phyloP scores from a whole-genome alignment of 2,329 filamentous ascomycete genomes.

The Cryphonectria nitschkei region DNA sequence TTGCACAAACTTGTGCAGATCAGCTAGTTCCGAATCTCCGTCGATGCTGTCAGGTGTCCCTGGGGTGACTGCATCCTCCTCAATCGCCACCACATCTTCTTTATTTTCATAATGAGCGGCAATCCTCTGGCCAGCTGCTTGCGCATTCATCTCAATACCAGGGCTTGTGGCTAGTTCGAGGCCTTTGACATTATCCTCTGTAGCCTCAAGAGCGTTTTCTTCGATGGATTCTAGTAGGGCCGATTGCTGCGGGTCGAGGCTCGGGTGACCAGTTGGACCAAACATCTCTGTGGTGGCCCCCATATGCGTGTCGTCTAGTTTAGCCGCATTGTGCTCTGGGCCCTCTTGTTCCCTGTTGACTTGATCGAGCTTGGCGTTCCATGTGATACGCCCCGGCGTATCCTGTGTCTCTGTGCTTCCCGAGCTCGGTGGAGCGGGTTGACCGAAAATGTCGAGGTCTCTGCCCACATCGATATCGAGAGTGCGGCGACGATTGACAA shows the following conservation, averaged over 20 bases:
- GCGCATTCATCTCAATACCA: not conserved
- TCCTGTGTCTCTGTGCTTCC: not conserved
- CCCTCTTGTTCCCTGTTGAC: not conserved
- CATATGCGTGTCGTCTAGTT: not conserved
- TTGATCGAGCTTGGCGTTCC: no score
- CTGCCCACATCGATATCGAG: constrained; percentile 39
- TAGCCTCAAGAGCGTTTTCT: not conserved
- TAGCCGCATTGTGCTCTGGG: not conserved
- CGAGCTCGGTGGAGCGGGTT: not conserved
- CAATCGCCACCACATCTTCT: not conserved
- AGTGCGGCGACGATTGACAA: constrained; percentile 32
- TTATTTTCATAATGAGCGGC: not conserved
- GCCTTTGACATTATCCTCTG: not conserved
- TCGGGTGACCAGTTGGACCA: not conserved
- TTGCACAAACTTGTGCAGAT: constrained; percentile 42
- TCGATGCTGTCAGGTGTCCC: constrained; percentile 27
- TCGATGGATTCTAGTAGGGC: not conserved
- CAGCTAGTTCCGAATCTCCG: constrained; percentile 41
- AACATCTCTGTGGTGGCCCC: not conserved
- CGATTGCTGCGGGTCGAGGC: not conserved
- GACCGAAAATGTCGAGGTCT: constrained; percentile 42
- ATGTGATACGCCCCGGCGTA: no score
- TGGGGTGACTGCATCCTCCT: not conserved
- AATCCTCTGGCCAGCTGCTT: not conserved
- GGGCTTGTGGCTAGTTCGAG: not conserved